Evolutionary conservation across 345 rosid genomes (phyloP).

Genomic region (Reutealis trisperma): DNA sequence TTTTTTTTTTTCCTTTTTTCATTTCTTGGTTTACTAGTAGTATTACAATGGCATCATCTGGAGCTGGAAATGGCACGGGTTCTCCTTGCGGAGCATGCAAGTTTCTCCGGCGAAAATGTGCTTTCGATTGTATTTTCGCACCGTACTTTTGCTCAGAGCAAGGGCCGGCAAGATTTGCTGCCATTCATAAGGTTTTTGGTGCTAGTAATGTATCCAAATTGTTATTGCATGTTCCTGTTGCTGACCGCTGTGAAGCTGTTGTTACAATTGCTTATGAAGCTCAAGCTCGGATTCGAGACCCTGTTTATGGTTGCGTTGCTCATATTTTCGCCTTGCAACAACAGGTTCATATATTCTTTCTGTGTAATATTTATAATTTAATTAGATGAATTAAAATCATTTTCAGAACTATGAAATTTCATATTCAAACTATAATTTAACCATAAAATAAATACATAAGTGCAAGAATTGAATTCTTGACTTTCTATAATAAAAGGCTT

Average conservation of each 20-base stretch:
- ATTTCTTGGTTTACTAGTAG: background rate
- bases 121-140: slow-evolving; percentile 65
- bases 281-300: slow-evolving; percentile 69
- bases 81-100: slow-evolving; percentile 89
- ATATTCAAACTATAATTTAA: too few relatives aligned
- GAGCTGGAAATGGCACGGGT: slow-evolving; percentile 38
- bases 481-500: too few relatives aligned
- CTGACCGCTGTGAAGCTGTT: slow-evolving; percentile 72
- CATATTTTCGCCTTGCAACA: slow-evolving; percentile 72
- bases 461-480: too few relatives aligned
- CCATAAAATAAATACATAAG: too few relatives aligned
- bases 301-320: slow-evolving; percentile 78
- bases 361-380: too few relatives aligned
- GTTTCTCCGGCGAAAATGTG: slow-evolving; percentile 70
- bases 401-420: too few relatives aligned
- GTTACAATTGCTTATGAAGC: slow-evolving; percentile 76
- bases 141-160: slow-evolving; percentile 74
- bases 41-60: slow-evolving; percentile 47
- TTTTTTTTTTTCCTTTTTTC: background rate
- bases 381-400: too few relatives aligned
- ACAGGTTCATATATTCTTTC: slow-evolving; percentile 39
- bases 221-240: slow-evolving; percentile 56
- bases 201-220: slow-evolving; percentile 75
- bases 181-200: slow-evolving; percentile 78
- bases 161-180: slow-evolving; percentile 67